Conservation (phyloP, 225 moss, liverwort and hornwort species). For the Sphagnum contortum region DNA sequence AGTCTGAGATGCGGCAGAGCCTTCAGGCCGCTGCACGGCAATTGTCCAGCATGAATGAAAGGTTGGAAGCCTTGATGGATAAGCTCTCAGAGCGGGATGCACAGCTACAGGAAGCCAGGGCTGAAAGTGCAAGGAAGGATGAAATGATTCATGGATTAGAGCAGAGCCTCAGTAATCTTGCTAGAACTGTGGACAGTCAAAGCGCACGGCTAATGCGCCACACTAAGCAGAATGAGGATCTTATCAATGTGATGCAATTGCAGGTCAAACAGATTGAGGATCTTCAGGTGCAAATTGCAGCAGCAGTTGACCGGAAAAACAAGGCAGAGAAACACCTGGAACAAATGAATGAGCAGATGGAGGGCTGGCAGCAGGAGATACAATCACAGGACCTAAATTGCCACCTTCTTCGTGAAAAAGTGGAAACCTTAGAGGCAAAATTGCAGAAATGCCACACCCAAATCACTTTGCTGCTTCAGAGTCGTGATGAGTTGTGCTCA, state of each 20-base stretch:
- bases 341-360: slow-evolving; percentile 23
- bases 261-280: slow-evolving; percentile 70
- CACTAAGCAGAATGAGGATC: slow-evolving; percentile 66
- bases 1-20: slow-evolving; percentile 75
- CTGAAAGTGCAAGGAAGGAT: slow-evolving; percentile 57
- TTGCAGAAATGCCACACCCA: slow-evolving; percentile 30
- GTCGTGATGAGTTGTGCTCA: slow-evolving; percentile 21
- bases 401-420: slow-evolving; percentile 35
- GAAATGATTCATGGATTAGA: slow-evolving; percentile 66
- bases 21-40: slow-evolving; percentile 87
- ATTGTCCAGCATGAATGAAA: slow-evolving; percentile 78
- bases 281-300: slow-evolving; percentile 40
- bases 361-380: slow-evolving; percentile 24
- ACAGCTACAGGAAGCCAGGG: slow-evolving; percentile 53
- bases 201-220: slow-evolving; percentile 80
- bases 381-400: slow-evolving; percentile 32
- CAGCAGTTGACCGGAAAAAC: slow-evolving; percentile 24
- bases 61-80: slow-evolving; percentile 76
- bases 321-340: slow-evolving; percentile 28
- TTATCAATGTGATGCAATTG: slow-evolving; percentile 40
- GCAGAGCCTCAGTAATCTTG: slow-evolving; percentile 63
- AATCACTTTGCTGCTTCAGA: slow-evolving; percentile 28
- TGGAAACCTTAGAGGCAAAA: slow-evolving; percentile 30
- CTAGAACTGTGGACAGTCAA: slow-evolving; percentile 80
- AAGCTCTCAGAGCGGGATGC: slow-evolving; percentile 74